Conservation (phyloP, 208 protist species). For the Borovskyia barvae region DNA sequence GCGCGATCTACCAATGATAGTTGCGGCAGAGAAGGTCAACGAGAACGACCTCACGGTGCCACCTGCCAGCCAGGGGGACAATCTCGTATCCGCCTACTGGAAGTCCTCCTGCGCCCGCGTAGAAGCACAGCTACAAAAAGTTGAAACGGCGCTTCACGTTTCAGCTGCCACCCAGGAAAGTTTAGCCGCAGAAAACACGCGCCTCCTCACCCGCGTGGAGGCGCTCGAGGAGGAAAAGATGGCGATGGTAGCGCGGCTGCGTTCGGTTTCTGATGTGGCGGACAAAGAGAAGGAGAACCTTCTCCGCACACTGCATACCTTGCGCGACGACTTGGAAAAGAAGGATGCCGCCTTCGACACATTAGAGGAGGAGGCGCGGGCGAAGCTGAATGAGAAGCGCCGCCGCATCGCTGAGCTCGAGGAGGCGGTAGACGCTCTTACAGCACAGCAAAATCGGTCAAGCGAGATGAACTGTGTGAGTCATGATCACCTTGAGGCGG, state of each 20-base stretch:
- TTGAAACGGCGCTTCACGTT: constrained; percentile 38
- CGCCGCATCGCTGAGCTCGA: constrained; percentile 57
- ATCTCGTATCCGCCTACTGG: constrained; percentile 29
- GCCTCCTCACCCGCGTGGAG: constrained; percentile 38
- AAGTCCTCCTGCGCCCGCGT: constrained; percentile 9
- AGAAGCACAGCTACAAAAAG: constrained; percentile 24
- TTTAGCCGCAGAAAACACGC: constrained; percentile 53
- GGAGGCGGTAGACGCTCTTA: constrained; percentile 30
- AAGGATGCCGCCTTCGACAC: constrained; percentile 54
- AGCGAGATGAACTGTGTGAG: constrained; percentile 33
- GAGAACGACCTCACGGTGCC: not conserved
- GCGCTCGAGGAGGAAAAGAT: constrained; percentile 21
- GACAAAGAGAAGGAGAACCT: constrained; percentile 67
- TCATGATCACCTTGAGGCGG: constrained; percentile 22
- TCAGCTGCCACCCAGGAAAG: constrained; percentile 32
- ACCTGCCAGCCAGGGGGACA: not conserved
- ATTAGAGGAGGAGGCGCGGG: constrained; percentile 65
- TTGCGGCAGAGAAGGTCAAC: not conserved
- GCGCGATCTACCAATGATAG: too few species aligned
- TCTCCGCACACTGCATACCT: constrained; percentile 67
- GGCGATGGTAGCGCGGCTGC: constrained; percentile 5
- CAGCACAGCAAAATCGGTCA: constrained; percentile 16
- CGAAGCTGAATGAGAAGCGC: constrained; percentile 77
- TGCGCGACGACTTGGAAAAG: constrained; percentile 53
- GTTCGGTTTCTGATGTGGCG: constrained; percentile 5